Evolutionary conservation across 2,329 filamentous ascomycete species (phyloP).

Genomic region (Fusarium longipes): DNA sequence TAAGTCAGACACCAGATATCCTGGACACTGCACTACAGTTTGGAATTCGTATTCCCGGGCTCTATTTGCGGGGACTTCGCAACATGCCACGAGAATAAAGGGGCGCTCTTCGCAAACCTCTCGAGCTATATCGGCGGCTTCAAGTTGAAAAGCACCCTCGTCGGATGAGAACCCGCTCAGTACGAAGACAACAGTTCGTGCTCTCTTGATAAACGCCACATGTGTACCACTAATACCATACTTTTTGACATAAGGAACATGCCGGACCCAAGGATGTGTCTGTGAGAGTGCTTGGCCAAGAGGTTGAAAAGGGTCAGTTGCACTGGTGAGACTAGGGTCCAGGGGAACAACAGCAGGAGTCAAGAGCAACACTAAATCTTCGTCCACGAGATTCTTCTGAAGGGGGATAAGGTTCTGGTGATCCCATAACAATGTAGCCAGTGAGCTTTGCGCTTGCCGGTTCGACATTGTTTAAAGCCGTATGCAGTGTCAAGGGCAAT

Average conservation of each 20-base stretch:
- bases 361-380: conserved; percentile 69
- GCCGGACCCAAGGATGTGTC: conserved; percentile 71
- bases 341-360: conserved; percentile 66
- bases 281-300: conserved; percentile 72
- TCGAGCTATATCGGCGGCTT: conserved; percentile 60
- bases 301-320: conserved; percentile 76
- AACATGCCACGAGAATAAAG: conserved; percentile 65
- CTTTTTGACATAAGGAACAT: conserved; percentile 76
- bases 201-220: conserved; percentile 69
- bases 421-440: conserved; percentile 55
- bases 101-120: conserved; percentile 61
- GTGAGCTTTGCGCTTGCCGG: conserved; percentile 24
- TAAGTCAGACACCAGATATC: conserved; percentile 61
- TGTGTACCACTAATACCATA: conserved; percentile 73
- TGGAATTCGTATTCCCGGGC: conserved; percentile 58
- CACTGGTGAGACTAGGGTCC: conserved; percentile 54
- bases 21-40: conserved; percentile 62
- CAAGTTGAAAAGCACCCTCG: conserved; percentile 63
- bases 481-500: conserved; percentile 26
- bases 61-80: conserved; percentile 55
- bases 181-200: conserved; percentile 70
- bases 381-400: conserved; percentile 57
- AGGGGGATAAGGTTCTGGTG: conserved; percentile 60
- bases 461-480: conserved; percentile 39
- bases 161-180: conserved; percentile 61